Percentiles rank a stretch among this genome's conserved stretches.
Conservation (phyloP, 2,329 filamentous ascomycete genomes). For the Scedosporium aurantiacum region DNA sequence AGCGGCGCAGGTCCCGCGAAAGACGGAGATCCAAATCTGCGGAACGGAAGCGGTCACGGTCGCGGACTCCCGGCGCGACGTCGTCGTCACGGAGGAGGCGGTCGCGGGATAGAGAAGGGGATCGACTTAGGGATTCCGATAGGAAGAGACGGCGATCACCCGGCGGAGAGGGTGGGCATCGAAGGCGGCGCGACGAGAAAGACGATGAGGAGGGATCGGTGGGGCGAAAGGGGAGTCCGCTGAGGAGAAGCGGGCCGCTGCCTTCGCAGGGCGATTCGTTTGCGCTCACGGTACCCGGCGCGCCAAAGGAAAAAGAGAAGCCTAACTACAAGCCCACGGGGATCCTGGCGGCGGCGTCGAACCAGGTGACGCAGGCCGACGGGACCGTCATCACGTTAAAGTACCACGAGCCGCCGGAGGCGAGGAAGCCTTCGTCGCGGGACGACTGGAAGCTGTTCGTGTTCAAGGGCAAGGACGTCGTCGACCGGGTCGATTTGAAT, state of each 20-base stretch:
- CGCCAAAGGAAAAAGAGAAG: constrained; percentile 60
- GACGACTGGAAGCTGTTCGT: constrained; percentile 84
- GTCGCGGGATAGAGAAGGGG: not conserved
- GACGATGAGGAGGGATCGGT: not conserved
- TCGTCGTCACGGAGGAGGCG: not conserved
- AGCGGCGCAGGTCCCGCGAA: not conserved
- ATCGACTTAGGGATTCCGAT: not conserved
- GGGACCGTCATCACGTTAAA: constrained; percentile 74
- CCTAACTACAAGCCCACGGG: constrained; percentile 79
- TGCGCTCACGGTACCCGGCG: constrained; percentile 28
- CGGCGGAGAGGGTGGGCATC: not conserved
- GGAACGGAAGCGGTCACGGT: not conserved
- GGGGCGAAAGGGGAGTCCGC: constrained; percentile 10
- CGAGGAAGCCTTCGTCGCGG: constrained; percentile 70
- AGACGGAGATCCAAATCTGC: not conserved
- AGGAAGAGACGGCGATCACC: not conserved
- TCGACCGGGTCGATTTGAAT: constrained; percentile 71
- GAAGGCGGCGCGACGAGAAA: not conserved
- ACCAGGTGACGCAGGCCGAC: constrained; percentile 58
- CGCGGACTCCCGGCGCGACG: not conserved
- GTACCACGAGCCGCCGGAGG: constrained; percentile 91
- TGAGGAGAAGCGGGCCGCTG: constrained; percentile 34
- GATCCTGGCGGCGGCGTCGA: constrained; percentile 76
- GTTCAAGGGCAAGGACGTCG: constrained; percentile 71
- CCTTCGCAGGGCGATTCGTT: constrained; percentile 52